Percentiles rank a stretch among this genome's conserved stretches.
phyloP scores from a whole-genome alignment of 2,329 filamentous ascomycete species.

The Daldinia sp. region DNA sequence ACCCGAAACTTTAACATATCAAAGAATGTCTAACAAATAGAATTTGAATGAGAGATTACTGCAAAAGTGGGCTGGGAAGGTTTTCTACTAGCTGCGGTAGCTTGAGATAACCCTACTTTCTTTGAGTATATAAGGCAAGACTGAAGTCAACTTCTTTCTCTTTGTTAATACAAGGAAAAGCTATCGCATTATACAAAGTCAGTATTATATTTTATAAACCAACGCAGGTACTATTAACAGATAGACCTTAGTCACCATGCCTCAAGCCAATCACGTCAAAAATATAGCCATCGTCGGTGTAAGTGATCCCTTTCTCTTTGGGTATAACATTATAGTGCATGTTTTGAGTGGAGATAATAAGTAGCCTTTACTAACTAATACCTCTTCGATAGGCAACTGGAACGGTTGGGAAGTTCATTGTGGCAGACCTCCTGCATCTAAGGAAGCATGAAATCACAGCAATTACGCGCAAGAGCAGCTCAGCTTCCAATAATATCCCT shows the following conservation, averaged over 20 bases:
- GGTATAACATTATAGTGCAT: not conserved
- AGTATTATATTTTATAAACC: not conserved
- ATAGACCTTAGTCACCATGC: conserved; percentile 14
- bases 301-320: conserved; percentile 46
- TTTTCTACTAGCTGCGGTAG: not conserved
- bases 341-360: not conserved
- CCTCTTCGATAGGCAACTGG: conserved; percentile 56
- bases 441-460: conserved; percentile 66
- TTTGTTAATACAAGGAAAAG: not conserved
- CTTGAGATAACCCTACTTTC: not conserved
- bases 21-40: not conserved
- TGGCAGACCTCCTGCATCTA: conserved; percentile 57
- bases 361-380: conserved; percentile 18
- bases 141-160: not conserved
- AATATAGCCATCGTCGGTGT: conserved; percentile 63
- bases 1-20: not conserved
- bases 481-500: conserved; percentile 54
- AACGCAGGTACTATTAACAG: not conserved
- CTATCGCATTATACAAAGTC: not conserved
- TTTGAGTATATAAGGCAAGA: conserved; percentile 19
- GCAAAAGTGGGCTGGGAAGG: not conserved
- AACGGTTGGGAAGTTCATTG: conserved; percentile 55
- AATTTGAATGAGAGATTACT: not conserved
- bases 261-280: conserved; percentile 55
- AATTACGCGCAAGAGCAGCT: conserved; percentile 60